These are phyloP conservation scores for Annulohypoxylon stygium DNA, from an alignment of 495 filamentous ascomycete species.

Conservation along the genomic window DNA sequence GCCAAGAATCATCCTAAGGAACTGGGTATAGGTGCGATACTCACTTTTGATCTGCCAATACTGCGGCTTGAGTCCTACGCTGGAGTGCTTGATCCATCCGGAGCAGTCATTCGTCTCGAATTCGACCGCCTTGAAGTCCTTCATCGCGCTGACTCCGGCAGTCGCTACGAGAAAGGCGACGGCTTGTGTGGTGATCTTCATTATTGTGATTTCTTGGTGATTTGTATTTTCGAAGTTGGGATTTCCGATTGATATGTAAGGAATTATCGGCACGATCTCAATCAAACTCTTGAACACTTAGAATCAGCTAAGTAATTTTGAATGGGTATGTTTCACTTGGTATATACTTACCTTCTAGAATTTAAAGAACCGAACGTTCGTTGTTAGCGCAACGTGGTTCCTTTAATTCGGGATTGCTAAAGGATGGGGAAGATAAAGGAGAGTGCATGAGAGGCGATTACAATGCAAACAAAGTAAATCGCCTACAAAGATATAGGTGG, in stretches of 20 bases:
- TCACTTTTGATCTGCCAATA: slow-evolving; percentile 41
- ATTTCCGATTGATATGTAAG: background rate
- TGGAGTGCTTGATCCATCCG: slow-evolving; percentile 31
- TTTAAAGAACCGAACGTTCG: background rate
- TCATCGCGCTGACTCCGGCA: slow-evolving; percentile 12
- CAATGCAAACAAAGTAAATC: slow-evolving; percentile 4
- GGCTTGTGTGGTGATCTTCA: slow-evolving; percentile 5
- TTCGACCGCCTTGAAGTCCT: slow-evolving; percentile 30
- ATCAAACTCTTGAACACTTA: background rate
- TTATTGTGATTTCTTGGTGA: background rate
- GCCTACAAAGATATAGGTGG: background rate
- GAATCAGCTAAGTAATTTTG: background rate
- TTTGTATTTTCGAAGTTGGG: background rate
- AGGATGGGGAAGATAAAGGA: background rate
- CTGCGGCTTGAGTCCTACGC: slow-evolving; percentile 28
- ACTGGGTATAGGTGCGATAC: background rate
- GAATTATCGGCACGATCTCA: background rate
- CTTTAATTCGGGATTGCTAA: background rate
- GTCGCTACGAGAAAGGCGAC: slow-evolving; percentile 10
- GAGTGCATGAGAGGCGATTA: background rate
- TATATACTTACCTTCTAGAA: background rate
- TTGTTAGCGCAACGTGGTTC: background rate
- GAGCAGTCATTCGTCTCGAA: slow-evolving; percentile 33
- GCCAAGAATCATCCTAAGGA: no score
- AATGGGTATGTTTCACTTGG: background rate